phyloP scores from a whole-genome alignment of 2,329 filamentous ascomycete genomes.

The Pyrenophora teres region DNA sequence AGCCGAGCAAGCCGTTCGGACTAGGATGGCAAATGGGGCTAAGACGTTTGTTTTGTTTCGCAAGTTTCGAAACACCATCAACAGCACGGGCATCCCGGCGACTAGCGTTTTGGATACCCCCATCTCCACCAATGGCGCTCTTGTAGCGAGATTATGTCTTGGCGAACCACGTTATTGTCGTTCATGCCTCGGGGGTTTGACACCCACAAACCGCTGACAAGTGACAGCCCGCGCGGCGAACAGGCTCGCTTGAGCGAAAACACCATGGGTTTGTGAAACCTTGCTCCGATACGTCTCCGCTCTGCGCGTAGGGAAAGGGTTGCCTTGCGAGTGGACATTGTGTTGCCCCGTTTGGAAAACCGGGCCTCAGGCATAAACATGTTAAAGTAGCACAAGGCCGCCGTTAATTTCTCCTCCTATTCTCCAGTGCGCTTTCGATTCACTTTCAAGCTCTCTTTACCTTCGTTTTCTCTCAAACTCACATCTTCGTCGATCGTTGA shows the following conservation, averaged over 20 bases:
- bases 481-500: constrained; percentile 8
- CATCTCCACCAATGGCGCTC: constrained; percentile 6
- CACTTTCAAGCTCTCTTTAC: constrained; percentile 1
- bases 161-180: neutral
- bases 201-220: constrained; percentile 3
- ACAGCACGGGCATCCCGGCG: constrained; percentile 11
- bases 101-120: constrained; percentile 14
- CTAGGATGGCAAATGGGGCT: neutral
- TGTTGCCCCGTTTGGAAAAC: no score
- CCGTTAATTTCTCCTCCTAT: neutral
- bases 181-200: constrained; percentile 15
- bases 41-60: neutral
- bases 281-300: neutral
- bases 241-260: constrained; percentile 11
- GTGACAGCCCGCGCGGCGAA: constrained; percentile 2
- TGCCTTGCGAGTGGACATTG: no score
- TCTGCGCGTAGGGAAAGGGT: no score
- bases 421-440: constrained; percentile 8
- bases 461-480: neutral
- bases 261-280: constrained; percentile 10
- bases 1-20: neutral
- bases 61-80: constrained; percentile 23
- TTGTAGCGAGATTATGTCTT: neutral
- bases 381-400: neutral
- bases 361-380: constrained; percentile 4